Evolutionary conservation across 257 asterid genomes (phyloP).

Genomic region (Perilla frutescens): DNA sequence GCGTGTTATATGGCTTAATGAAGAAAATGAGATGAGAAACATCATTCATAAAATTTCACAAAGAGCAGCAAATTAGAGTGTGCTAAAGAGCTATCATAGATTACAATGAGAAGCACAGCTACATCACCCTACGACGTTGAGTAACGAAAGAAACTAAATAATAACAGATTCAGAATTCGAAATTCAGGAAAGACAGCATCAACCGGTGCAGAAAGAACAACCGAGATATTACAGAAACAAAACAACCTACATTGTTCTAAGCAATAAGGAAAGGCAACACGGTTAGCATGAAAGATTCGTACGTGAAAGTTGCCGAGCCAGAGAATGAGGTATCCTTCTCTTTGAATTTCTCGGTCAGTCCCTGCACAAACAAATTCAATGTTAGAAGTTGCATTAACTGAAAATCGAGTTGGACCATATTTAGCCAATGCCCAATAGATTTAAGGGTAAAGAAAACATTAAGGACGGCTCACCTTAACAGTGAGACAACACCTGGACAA

Average conservation of each 20-base stretch:
- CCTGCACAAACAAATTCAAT: slow-evolving; percentile 52
- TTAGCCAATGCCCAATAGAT: not conserved
- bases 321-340: slow-evolving; percentile 78
- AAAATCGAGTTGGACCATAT: not conserved
- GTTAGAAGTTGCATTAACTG: slow-evolving; percentile 14
- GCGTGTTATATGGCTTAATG: not conserved
- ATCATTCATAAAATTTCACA: slow-evolving; percentile 3
- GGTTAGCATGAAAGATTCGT: slow-evolving; percentile 87
- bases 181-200: not conserved
- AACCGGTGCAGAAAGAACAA: not conserved
- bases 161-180: slow-evolving; percentile 1
- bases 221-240: slow-evolving; percentile 1
- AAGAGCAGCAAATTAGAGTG: slow-evolving; percentile 22
- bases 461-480: slow-evolving; percentile 65
- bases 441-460: not conserved
- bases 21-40: not conserved
- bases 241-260: slow-evolving; percentile 33
- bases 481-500: slow-evolving; percentile 93
- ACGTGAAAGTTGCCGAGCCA: slow-evolving; percentile 83
- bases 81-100: slow-evolving; percentile 10
- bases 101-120: slow-evolving; percentile 26
- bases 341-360: slow-evolving; percentile 94
- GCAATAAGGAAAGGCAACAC: slow-evolving; percentile 89
- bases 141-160: not conserved
- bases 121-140: not conserved